Evolutionary conservation across 1,284 basidiomycete genomes (phyloP).

Genomic region (Laetiporus sulphureus): DNA sequence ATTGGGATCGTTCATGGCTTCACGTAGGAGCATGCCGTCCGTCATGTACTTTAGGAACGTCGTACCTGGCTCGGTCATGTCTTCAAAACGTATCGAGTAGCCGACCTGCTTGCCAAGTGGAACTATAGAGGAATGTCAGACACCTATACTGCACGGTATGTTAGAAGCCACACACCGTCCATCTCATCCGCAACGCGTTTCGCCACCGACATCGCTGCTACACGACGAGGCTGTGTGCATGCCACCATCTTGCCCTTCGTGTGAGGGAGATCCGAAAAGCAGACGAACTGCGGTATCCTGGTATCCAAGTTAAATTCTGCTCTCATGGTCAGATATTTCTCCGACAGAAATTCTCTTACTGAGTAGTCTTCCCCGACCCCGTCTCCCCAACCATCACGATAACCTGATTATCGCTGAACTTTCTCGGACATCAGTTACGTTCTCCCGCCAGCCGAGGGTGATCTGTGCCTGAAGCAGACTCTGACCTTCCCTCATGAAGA

Average conservation of each 20-base stretch:
- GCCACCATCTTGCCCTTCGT: constrained; percentile 87
- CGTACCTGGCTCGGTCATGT: constrained; percentile 87
- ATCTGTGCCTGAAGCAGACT: constrained; percentile 22
- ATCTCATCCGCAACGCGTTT: constrained; percentile 99
- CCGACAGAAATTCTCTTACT: constrained; percentile 44
- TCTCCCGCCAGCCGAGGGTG: constrained; percentile 18
- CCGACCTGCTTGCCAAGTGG: constrained; percentile 92
- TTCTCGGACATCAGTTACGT: constrained; percentile 29
- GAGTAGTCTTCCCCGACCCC: constrained; percentile 97
- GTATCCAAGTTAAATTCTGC: neutral
- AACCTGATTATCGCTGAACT: constrained; percentile 86
- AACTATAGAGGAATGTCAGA: constrained; percentile 38
- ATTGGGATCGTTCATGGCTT: constrained; percentile 95
- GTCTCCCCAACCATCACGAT: constrained; percentile 98
- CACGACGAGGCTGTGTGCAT: constrained; percentile 95
- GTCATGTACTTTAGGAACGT: constrained; percentile 99
- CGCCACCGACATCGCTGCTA: constrained; percentile 97
- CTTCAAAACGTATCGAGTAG: constrained; percentile 98
- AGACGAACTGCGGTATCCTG: constrained; percentile 91
- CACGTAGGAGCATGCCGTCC: constrained; percentile 94
- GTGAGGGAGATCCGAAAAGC: constrained; percentile 89
- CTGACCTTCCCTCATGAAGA: constrained; percentile 31
- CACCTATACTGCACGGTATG: neutral
- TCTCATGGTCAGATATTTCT: neutral
- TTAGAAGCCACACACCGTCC: constrained; percentile 63